Base-by-base conservation (phyloP, 164 flowering plant species). In the Vitis labrusca region DNA sequence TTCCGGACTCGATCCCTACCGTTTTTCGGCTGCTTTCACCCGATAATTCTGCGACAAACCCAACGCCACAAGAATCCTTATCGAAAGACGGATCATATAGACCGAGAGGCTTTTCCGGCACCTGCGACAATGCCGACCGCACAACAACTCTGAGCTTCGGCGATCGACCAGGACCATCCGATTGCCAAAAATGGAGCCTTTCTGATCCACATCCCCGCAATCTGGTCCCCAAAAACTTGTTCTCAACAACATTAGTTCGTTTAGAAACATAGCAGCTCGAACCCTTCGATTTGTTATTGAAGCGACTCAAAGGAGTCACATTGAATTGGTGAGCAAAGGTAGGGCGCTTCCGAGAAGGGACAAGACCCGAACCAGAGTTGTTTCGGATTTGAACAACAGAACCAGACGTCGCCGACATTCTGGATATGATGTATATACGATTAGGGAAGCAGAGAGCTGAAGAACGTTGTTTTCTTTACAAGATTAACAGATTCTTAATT, bases 31-130 rank as follows among this genome's bases (percentile, higher is more conserved):
- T 91, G 77, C 79, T 72, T 63, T 90, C 88, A 14, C 99, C 98
- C 17, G 99, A 93, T 16, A 96, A 77, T 69, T 96, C 99, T 0
- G 98, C 99, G 16, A 93, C 91, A 48, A 96, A 96, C 44, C 99
- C 99, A 37, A 96, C 99, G 10, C 99, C 99, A 61, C 99, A 96
- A 1, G 99, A 92, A 73, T 96, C 99, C 84, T 91, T 96, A 75
- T 96, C 99, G 51, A 88, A 87, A 1, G 85, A 65, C 5, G 99
- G 93, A 78, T 96, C 94, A 54, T 93, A 96, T 5, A 96, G 78
- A 9, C 99, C 99, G 17, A 92, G 86, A 5, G 97, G 97, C 86
- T 91, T 89, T 80, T 92, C 97, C 51, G 99, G 99, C 32, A 92
- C 94, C 65, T 78, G 87, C 11, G 99, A 96, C 64, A 96, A 55